A percentile compares a stretch with the other conserved stretches of the same genome.
Evolutionary conservation across 257 asterid genomes (phyloP).

Genomic region (Pogostemon cablin): DNA sequence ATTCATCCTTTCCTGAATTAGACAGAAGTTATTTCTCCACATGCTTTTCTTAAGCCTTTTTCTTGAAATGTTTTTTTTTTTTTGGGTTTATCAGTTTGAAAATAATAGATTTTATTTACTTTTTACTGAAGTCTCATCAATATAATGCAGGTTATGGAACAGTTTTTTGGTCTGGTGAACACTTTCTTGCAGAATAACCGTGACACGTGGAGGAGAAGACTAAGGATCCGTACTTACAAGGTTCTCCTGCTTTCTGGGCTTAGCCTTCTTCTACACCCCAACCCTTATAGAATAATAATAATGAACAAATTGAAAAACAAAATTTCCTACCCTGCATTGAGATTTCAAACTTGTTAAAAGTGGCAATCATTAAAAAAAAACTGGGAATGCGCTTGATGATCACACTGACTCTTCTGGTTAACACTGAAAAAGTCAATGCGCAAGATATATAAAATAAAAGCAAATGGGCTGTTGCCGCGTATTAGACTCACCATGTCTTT

Average conservation of each 20-base stretch:
- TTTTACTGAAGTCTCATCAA: constrained; percentile 24
- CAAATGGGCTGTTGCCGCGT: too few species aligned
- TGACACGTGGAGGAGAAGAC: constrained; percentile 82
- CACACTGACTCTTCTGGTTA: too few species aligned
- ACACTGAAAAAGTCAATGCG: too few species aligned
- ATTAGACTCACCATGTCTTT: too few species aligned
- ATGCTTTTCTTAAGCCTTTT: constrained; percentile 4
- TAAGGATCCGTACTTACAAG: constrained; percentile 95
- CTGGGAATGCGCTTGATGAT: too few species aligned
- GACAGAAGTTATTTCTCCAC: background rate
- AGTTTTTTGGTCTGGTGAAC: constrained; percentile 90
- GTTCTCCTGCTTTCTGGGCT: constrained; percentile 30
- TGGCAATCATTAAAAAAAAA: too few species aligned
- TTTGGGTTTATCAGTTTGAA: constrained; percentile 10
- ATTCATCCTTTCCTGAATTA: constrained; percentile 7
- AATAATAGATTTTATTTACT: constrained; percentile 21
- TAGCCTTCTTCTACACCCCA: too few species aligned
- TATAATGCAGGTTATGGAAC: constrained; percentile 91
- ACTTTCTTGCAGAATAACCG: constrained; percentile 93
- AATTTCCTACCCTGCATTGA: too few species aligned
- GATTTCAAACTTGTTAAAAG: too few species aligned
- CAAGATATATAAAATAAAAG: too few species aligned
- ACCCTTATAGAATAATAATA: too few species aligned
- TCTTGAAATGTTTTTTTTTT: background rate
- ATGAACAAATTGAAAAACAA: too few species aligned